phyloP scores from a whole-genome alignment of 768 basidiomycete species.

The Strobilomyces dryophilus region DNA sequence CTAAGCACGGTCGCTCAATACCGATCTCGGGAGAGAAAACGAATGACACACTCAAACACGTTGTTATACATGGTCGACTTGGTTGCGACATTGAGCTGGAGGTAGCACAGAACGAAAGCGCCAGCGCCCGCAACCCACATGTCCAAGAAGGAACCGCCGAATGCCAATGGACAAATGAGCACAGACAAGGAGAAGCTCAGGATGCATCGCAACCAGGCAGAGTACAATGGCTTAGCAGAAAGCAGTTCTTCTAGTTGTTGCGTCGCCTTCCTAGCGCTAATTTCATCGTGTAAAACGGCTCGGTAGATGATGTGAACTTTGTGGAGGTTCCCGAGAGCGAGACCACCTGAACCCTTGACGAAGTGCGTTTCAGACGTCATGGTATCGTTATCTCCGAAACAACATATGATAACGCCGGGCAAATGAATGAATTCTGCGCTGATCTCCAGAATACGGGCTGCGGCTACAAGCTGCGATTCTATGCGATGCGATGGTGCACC shows the following conservation, averaged over 20 bases:
- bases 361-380: slow-evolving; percentile 88
- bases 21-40: neutral
- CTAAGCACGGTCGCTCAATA: slow-evolving; percentile 37
- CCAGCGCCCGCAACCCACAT: slow-evolving; percentile 77
- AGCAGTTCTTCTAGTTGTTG: slow-evolving; percentile 61
- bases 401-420: slow-evolving; percentile 77
- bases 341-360: slow-evolving; percentile 70
- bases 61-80: slow-evolving; percentile 83
- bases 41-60: slow-evolving; percentile 71
- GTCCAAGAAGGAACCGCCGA: slow-evolving; percentile 80
- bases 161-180: slow-evolving; percentile 80
- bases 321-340: slow-evolving; percentile 82
- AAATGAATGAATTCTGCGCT: slow-evolving; percentile 90
- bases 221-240: slow-evolving; percentile 59
- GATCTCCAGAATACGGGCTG: slow-evolving; percentile 84
- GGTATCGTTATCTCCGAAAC: slow-evolving; percentile 87
- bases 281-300: slow-evolving; percentile 85
- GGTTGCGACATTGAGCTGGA: slow-evolving; percentile 70
- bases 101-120: slow-evolving; percentile 61
- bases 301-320: slow-evolving; percentile 84
- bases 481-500: slow-evolving; percentile 93
- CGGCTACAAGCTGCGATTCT: slow-evolving; percentile 86
- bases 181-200: slow-evolving; percentile 70
- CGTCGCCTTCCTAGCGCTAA: slow-evolving; percentile 75
- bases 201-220: slow-evolving; percentile 54